These are phyloP conservation scores for Coemansia sp. DNA, from an alignment of 192 early-diverging fungal species.

Conservation along the genomic window DNA sequence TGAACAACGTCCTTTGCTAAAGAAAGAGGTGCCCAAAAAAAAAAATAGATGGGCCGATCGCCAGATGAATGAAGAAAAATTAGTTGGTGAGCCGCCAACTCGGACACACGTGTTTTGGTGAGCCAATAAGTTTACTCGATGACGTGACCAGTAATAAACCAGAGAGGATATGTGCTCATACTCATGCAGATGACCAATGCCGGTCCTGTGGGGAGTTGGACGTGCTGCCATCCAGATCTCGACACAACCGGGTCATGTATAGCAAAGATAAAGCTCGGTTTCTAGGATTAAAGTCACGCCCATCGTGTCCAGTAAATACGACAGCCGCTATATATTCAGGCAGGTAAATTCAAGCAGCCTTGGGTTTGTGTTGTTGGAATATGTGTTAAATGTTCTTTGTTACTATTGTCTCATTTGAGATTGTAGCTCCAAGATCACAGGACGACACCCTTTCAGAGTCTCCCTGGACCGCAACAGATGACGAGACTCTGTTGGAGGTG, in stretches of 20 bases:
- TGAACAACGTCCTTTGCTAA: background rate
- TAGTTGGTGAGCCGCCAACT: too few relatives aligned
- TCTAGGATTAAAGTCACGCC: background rate
- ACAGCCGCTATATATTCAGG: background rate
- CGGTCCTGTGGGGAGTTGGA: too few relatives aligned
- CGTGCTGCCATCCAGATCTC: background rate
- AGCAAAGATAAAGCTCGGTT: background rate
- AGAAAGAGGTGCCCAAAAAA: background rate
- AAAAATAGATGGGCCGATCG: background rate
- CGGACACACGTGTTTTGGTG: too few relatives aligned
- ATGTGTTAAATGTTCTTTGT: background rate
- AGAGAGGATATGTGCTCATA: too few relatives aligned
- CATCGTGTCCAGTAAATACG: too few relatives aligned
- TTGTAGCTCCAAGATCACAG: background rate
- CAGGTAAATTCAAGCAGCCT: background rate
- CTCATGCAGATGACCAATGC: too few relatives aligned
- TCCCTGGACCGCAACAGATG: background rate
- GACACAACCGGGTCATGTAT: background rate
- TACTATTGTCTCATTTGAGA: background rate
- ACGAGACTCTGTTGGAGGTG: background rate
- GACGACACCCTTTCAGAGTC: background rate
- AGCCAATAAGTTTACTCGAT: too few relatives aligned
- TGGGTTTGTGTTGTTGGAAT: background rate
- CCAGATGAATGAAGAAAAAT: background rate
- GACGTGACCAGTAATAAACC: too few relatives aligned